Evolutionary conservation across 805 yeast species (phyloP).

Genomic region (Suhomyces kilbournensis): DNA sequence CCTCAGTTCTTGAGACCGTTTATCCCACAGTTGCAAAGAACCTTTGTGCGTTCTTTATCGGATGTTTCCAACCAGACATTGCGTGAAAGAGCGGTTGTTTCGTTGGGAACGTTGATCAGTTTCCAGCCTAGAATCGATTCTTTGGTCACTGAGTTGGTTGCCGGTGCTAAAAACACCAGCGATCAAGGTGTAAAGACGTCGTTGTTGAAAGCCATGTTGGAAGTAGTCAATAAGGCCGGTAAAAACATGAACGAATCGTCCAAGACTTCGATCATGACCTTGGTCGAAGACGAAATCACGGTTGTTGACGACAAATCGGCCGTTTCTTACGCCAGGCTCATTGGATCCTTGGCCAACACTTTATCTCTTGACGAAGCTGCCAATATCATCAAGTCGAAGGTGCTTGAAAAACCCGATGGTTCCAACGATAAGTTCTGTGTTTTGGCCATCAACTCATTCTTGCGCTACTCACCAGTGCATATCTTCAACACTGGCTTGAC

Average conservation of each 20-base stretch:
- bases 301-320: conserved; percentile 56
- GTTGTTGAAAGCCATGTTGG: conserved; percentile 79
- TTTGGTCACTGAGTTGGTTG: conserved; percentile 74
- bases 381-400: conserved; percentile 56
- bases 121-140: conserved; percentile 95
- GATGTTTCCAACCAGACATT: conserved; percentile 72
- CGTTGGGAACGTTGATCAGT: conserved; percentile 82
- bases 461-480: conserved; percentile 71
- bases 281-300: conserved; percentile 70
- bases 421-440: conserved; percentile 56
- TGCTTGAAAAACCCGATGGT: conserved; percentile 44
- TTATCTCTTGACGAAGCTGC: conserved; percentile 62
- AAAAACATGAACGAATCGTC: conserved; percentile 70
- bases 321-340: conserved; percentile 71
- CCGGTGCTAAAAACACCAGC: conserved; percentile 66
- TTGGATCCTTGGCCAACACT: conserved; percentile 73
- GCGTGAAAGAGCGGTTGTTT: conserved; percentile 82
- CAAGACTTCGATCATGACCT: conserved; percentile 60
- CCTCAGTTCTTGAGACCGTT: conserved; percentile 93
- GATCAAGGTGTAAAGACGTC: conserved; percentile 76
- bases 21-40: conserved; percentile 95
- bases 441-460: conserved; percentile 72
- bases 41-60: conserved; percentile 86
- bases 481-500: conserved; percentile 53
- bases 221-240: conserved; percentile 80